phyloP scores from a whole-genome alignment of 495 filamentous ascomycete genomes.

The Trichocladium uniseriatum region DNA sequence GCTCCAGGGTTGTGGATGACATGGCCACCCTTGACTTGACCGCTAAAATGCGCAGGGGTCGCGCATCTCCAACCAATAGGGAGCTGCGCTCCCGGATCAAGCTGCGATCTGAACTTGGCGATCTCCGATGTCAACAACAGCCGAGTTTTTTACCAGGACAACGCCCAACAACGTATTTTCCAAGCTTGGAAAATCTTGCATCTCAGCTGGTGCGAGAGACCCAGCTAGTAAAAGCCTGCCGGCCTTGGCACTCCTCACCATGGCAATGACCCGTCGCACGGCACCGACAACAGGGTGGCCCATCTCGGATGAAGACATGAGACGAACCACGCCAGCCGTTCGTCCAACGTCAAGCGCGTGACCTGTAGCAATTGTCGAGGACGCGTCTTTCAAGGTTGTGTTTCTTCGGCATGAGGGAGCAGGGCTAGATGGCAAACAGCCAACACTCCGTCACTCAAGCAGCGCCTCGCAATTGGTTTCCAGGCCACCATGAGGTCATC shows the following conservation, averaged over 20 bases:
- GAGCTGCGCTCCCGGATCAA: slow-evolving; percentile 2
- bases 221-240: neutral
- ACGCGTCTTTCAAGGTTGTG: too few species aligned
- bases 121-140: neutral
- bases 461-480: neutral
- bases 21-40: slow-evolving; percentile 4
- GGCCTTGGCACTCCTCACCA: neutral
- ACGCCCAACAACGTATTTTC: neutral
- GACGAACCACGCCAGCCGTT: neutral
- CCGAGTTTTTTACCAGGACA: neutral
- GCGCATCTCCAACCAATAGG: slow-evolving; percentile 21
- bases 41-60: neutral
- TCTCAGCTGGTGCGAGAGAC: neutral
- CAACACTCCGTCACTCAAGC: neutral
- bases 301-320: neutral
- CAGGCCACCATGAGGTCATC: neutral
- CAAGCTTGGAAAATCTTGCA: too few species aligned
- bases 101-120: neutral
- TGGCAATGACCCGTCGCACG: slow-evolving; percentile 1
- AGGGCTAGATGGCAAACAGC: too few species aligned
- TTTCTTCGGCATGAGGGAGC: too few species aligned
- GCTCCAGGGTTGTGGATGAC: slow-evolving; percentile 14
- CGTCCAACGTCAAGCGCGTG: slow-evolving; percentile 4
- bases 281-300: neutral
- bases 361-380: too few species aligned